These are phyloP conservation scores for Lagenidium giganteum DNA, from an alignment of 352 stramenopile species.

Conservation along the genomic window DNA sequence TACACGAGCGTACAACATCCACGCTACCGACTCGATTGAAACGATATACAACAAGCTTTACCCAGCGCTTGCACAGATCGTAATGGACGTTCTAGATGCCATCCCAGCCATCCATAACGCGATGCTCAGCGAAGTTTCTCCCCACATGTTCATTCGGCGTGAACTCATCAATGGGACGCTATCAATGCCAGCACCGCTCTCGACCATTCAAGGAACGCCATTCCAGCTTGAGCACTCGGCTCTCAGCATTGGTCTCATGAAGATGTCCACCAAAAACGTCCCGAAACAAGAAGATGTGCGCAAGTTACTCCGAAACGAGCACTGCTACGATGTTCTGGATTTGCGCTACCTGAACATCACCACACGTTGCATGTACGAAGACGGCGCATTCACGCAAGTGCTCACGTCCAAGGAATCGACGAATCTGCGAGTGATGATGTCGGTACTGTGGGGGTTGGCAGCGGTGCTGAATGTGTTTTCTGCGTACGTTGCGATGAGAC, in stretches of 20 bases:
- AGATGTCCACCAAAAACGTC: constrained; percentile 1
- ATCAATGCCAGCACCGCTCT: background rate
- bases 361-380: background rate
- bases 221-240: background rate
- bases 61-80: too few relatives aligned
- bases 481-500: background rate
- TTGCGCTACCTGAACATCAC: background rate
- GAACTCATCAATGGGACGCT: background rate
- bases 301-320: background rate
- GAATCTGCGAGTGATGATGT: background rate
- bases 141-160: background rate
- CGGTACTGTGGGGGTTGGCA: background rate
- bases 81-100: background rate
- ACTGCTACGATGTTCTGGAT: constrained; percentile 1
- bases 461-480: constrained; percentile 1
- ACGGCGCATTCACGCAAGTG: background rate
- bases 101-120: background rate
- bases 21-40: too few relatives aligned
- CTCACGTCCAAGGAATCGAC: background rate
- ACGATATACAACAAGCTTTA: too few relatives aligned
- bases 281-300: background rate
- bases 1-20: too few relatives aligned
- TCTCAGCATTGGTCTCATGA: constrained; percentile 1
- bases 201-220: background rate
- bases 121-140: background rate